Percentiles rank a stretch among this genome's conserved stretches.
Evolutionary conservation across 345 rosid genomes (phyloP).

Genomic region (Firmiana major): DNA sequence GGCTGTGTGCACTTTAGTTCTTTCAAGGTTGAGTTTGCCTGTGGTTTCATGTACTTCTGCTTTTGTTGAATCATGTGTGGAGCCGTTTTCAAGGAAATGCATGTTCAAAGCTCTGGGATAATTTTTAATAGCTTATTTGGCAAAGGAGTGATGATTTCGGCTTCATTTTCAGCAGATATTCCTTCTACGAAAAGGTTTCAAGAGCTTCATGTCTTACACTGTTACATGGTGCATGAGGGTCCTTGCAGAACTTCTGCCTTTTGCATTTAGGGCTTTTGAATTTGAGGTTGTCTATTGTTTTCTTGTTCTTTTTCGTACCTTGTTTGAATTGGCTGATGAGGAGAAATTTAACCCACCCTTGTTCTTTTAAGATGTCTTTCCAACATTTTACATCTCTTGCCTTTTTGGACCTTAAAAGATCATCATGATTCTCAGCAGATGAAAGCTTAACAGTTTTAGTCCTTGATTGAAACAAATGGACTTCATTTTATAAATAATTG

Average conservation of each 20-base stretch:
- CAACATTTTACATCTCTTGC: neutral
- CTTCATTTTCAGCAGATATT: neutral
- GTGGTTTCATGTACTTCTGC: neutral
- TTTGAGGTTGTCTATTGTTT: neutral
- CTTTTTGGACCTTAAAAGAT: neutral
- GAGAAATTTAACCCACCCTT: no score
- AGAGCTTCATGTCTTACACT: neutral
- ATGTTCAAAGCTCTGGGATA: neutral
- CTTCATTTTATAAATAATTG: neutral
- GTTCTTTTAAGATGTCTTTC: neutral
- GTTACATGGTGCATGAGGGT: neutral
- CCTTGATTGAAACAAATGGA: neutral
- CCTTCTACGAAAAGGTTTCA: neutral
- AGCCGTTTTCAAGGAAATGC: neutral
- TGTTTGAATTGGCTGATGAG: neutral
- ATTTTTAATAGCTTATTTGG: neutral
- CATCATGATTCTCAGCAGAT: neutral
- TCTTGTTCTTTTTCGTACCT: neutral
- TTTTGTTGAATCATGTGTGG: neutral
- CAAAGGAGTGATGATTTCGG: neutral
- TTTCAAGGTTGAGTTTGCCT: neutral
- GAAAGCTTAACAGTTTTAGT: neutral
- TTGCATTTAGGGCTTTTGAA: neutral
- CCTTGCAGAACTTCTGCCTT: neutral
- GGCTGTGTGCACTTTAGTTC: neutral